A percentile compares a stretch with the other conserved stretches of the same genome.
These are phyloP conservation scores for Exophiala oligosperma DNA, from an alignment of 2,329 filamentous ascomycete species.

Conservation along the genomic window DNA sequence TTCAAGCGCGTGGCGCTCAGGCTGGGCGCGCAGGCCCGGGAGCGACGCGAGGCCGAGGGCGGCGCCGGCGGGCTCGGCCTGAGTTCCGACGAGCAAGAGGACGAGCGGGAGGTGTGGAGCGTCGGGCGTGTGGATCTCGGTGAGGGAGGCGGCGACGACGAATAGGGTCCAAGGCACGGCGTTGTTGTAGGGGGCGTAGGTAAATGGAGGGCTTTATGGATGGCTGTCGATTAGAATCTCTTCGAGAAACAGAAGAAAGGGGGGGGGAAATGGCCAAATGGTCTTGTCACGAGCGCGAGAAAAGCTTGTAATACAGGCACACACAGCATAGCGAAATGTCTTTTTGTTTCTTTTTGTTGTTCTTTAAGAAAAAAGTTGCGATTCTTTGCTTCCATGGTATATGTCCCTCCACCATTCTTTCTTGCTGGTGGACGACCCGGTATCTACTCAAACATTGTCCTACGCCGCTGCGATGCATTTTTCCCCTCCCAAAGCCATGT, in stretches of 20 bases:
- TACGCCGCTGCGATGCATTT: background rate
- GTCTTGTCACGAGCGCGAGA: no score
- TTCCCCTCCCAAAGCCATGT: no score
- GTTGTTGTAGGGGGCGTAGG: no score
- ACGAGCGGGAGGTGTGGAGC: conserved; percentile 94
- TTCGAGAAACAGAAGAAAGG: no score
- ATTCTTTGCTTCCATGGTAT: background rate
- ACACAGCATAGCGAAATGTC: no score
- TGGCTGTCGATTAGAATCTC: no score
- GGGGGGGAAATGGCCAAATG: no score
- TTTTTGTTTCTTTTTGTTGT: no score
- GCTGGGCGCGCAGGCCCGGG: conserved; percentile 80
- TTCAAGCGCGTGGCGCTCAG: conserved; percentile 90
- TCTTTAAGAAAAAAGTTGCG: background rate
- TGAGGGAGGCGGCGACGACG: conserved; percentile 12
- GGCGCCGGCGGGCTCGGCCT: conserved; percentile 82
- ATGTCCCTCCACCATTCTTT: background rate
- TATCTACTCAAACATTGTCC: background rate
- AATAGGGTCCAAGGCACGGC: background rate
- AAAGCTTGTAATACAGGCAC: no score
- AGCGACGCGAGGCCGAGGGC: conserved; percentile 88
- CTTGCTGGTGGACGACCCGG: no score
- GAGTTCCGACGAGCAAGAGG: conserved; percentile 87
- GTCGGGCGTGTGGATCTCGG: conserved; percentile 85
- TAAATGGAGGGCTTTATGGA: no score